These are phyloP conservation scores for Diaporthe ilicicola DNA, from an alignment of 2,329 filamentous ascomycete genomes.

Conservation along the genomic window DNA sequence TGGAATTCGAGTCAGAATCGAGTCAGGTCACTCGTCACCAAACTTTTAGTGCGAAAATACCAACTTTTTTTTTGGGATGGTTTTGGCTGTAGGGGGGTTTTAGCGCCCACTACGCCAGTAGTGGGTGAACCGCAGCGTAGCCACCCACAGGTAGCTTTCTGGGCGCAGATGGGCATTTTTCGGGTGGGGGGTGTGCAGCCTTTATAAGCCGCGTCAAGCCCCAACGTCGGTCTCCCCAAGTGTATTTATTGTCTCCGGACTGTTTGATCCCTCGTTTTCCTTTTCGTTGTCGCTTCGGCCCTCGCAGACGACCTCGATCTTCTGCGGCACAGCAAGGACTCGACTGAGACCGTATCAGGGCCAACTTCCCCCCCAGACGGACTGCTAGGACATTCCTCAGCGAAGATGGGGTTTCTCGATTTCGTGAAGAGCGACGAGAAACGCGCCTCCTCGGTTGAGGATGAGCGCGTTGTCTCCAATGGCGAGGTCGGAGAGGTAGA, in stretches of 20 bases:
- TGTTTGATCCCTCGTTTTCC: background rate
- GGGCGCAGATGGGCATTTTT: background rate
- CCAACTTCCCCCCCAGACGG: background rate
- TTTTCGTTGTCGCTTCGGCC: background rate
- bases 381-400: background rate
- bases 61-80: no score
- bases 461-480: constrained; percentile 15
- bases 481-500: constrained; percentile 11
- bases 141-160: no score
- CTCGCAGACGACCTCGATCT: constrained; percentile 5
- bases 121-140: no score
- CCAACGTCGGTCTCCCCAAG: background rate
- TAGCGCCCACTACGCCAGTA: no score
- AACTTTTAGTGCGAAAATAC: no score
- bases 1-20: no score
- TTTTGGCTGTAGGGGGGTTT: no score
- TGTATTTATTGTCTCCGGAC: background rate
- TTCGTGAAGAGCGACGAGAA: constrained; percentile 29
- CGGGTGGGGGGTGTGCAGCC: background rate
- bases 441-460: constrained; percentile 25
- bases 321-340: background rate
- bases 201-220: constrained; percentile 21
- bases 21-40: no score
- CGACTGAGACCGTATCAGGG: background rate
- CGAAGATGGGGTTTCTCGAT: constrained; percentile 27